Evolutionary conservation across 2,329 filamentous ascomycete genomes (phyloP).

Genomic region (Fusarium transvaalense): DNA sequence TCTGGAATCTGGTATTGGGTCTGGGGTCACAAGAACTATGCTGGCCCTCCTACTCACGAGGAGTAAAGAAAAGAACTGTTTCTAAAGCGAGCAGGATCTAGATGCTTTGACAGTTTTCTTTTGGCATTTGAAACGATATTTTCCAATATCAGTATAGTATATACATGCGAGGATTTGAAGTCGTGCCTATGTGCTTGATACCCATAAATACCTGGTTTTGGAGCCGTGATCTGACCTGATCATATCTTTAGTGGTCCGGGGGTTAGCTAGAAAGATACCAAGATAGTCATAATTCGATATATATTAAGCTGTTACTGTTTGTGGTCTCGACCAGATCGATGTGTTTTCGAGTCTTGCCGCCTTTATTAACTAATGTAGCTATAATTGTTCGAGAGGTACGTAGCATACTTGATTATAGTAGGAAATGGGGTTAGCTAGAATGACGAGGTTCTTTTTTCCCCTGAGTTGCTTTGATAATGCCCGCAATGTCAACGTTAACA

Average conservation of each 20-base stretch:
- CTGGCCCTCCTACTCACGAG: slow-evolving; percentile 67
- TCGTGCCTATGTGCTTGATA: slow-evolving; percentile 34
- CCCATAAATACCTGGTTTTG: slow-evolving; percentile 9
- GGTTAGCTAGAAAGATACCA: slow-evolving; percentile 18
- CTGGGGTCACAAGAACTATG: slow-evolving; percentile 78
- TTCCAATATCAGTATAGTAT: slow-evolving; percentile 20
- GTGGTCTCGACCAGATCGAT: not conserved
- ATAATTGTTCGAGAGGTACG: too few relatives aligned
- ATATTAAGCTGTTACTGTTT: slow-evolving; percentile 9
- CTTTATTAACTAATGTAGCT: not conserved
- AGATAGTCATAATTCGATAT: slow-evolving; percentile 25
- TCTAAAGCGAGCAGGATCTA: slow-evolving; percentile 2
- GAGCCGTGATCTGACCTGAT: not conserved
- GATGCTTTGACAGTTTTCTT: slow-evolving; percentile 28
- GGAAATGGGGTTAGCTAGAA: too few relatives aligned
- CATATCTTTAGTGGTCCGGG: not conserved
- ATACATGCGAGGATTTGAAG: slow-evolving; percentile 19
- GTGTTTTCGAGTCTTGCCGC: not conserved
- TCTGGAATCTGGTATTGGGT: slow-evolving; percentile 75
- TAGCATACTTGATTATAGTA: too few relatives aligned
- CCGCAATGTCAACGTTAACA: not conserved
- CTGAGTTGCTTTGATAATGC: not conserved
- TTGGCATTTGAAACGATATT: slow-evolving; percentile 12
- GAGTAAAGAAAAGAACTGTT: slow-evolving; percentile 40
- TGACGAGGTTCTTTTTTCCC: too few relatives aligned